Base-by-base conservation (phyloP, 768 basidiomycete species). In the Boletus edulis region DNA sequence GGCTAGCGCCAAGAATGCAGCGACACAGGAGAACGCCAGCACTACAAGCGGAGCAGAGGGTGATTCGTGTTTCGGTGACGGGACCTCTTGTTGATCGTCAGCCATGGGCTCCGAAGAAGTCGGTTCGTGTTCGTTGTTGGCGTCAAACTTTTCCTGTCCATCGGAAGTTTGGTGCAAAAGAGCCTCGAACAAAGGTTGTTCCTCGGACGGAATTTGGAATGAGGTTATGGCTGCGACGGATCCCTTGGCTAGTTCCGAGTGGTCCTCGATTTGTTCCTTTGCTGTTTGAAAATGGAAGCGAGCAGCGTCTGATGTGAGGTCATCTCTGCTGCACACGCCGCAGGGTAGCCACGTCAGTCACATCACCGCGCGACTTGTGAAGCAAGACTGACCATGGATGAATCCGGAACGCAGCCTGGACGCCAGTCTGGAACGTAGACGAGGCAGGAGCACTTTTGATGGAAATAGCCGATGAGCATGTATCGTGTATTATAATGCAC, bases 331-430 rank as follows among this genome's bases (percentile, higher is more conserved):
- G 49, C 31, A 52, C 38, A 54, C 53, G 54, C 49, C 52, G 51
- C 50, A 43, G 39, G 37, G 32, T 38, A 32, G 32, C 32, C 46
- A 49, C 35, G 62, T 66, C 55, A 62, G 59, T 53, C 31, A 29
- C 27, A 56, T 34, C 5, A 32, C 24, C 42, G n/a, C 32, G 27
- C 27, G 38, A 46, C n/a, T 31, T 46, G 43, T 24, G 56, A 54
- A 56, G 45, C n/a, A 66, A 68, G 40, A 67, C 68, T 40, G 56
- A 77, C 77, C 72, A 69, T 51, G 73, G 60, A 59, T 67, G 67
- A 34, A 71, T 64, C 55, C 67, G 65, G 51, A 78, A 73, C 37
- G 70, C 57, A 34, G 72, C 67, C 60, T 77, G 77, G 46, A 72
- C 61, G 20, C 64, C 54, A 20, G 66, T 61, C 57, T 67, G 72